Evolutionary conservation across 1,139 yeast species (phyloP).

Genomic region (Yamadazyma dendronema): DNA sequence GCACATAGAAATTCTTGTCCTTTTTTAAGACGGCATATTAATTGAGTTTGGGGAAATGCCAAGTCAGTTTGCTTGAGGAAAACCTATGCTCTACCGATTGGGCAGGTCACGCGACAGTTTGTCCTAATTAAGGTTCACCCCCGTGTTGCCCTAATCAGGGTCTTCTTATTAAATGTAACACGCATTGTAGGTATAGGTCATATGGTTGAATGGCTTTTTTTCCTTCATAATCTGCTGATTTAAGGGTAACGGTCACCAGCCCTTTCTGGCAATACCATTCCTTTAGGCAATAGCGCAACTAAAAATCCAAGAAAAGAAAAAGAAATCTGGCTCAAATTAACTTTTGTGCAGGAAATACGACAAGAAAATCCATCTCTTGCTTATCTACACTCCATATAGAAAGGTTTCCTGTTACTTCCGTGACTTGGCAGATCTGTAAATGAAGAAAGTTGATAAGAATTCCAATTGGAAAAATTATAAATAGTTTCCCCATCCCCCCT

Average conservation of each 20-base stretch:
- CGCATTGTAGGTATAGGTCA: too few species aligned
- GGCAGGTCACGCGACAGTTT: background rate
- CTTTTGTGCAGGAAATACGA: background rate
- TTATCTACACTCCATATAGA: constrained; percentile 1
- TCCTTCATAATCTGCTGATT: too few species aligned
- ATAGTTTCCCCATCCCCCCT: constrained; percentile 2
- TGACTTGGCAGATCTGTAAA: constrained; percentile 1
- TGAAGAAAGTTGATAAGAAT: background rate
- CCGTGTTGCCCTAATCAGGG: too few species aligned
- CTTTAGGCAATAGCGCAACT: background rate
- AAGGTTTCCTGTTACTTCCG: background rate
- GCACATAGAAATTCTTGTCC: background rate
- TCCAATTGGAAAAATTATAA: constrained; percentile 3
- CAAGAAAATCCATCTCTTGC: background rate
- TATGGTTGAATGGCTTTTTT: too few species aligned
- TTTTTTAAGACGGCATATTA: background rate
- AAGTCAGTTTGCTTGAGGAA: background rate
- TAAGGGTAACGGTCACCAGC: background rate
- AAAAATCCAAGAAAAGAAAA: background rate
- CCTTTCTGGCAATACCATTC: background rate
- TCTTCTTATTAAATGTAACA: too few species aligned
- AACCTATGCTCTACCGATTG: background rate
- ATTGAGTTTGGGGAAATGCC: background rate
- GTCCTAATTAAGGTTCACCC: background rate
- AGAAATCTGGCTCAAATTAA: background rate